A percentile compares a stretch with the other conserved stretches of the same genome.
Evolutionary conservation across 164 flowering plant genomes (phyloP).

Genomic region (Tinospora cordifolia): DNA sequence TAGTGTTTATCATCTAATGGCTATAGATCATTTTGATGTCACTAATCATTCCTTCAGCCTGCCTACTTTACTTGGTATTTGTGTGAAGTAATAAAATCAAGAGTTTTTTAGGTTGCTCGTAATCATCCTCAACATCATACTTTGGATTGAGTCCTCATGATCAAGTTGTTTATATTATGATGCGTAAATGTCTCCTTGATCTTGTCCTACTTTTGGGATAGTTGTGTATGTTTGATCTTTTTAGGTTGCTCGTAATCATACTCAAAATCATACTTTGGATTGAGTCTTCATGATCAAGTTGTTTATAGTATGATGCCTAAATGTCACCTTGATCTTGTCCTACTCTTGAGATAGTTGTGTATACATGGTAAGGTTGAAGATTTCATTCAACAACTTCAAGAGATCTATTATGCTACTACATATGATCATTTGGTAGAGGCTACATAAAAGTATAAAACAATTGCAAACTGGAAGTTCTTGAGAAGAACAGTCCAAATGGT

Average conservation of each 20-base stretch:
- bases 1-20: background rate
- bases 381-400: too few species aligned
- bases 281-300: too few species aligned
- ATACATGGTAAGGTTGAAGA: too few species aligned
- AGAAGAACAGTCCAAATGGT: background rate
- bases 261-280: too few species aligned
- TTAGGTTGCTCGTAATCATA: too few species aligned
- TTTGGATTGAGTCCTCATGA: background rate
- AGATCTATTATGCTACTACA: too few species aligned
- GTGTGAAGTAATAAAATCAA: background rate
- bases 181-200: too few species aligned
- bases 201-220: background rate
- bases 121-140: background rate
- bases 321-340: too few species aligned
- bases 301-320: too few species aligned
- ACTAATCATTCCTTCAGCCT: background rate
- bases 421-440: too few species aligned
- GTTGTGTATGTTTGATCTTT: background rate
- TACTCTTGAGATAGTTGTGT: too few species aligned
- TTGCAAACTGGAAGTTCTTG: background rate
- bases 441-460: too few species aligned
- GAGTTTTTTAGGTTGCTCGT: background rate
- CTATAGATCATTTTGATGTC: background rate
- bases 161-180: background rate
- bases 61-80: background rate